Base-by-base conservation (phyloP, 2,329 filamentous ascomycete species). In the Pseudopithomyces chartarum region DNA sequence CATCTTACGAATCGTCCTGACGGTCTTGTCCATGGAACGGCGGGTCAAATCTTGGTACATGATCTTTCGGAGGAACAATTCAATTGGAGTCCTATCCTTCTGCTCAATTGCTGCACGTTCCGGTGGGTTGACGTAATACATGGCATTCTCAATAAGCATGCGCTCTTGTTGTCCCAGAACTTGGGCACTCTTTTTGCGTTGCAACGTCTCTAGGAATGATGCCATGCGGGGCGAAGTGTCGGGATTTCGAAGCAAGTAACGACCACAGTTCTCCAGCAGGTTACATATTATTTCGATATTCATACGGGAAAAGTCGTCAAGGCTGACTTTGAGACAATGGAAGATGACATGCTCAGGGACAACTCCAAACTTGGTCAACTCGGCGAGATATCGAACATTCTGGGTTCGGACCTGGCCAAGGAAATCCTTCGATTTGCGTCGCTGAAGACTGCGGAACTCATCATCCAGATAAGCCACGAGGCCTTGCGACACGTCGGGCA, bases 201-300 rank as follows among this genome's bases (percentile, higher is more conserved):
- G 91, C 13, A 99, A 81, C 0, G 93, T 99, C 76, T 99, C 95
- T 22, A 99, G 79, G 74, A 99, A 99, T 0, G 91, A 94, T 1
- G 84, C 81, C 95, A 99, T 99, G 42, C 95, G 88, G 8, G 94
- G 94, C 10, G 91, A 89, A 0, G 96, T 98, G 60, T 98, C 93
- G 0, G 92, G 89, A 65, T 95, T 98, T 48, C 94, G 91, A 56
- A 99, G 84, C 20, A 99, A 81, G 76, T 97, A 99, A 17, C 95
- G 87, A 42, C 95, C 95, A 70, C 96, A 99, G 62, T 98, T 98
- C 75, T 99, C 95, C 20, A 99, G 83, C 26, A 99, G 82, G 69
- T 96, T 96, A 69, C 93, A 96, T 61, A 99, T 94, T 66, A 99
- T 97, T 75, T 99, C 96, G 61, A 99, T 97, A 70, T 99, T 99